Conservation (phyloP, 805 yeast species). For the Cyberlindnera amylophila region DNA sequence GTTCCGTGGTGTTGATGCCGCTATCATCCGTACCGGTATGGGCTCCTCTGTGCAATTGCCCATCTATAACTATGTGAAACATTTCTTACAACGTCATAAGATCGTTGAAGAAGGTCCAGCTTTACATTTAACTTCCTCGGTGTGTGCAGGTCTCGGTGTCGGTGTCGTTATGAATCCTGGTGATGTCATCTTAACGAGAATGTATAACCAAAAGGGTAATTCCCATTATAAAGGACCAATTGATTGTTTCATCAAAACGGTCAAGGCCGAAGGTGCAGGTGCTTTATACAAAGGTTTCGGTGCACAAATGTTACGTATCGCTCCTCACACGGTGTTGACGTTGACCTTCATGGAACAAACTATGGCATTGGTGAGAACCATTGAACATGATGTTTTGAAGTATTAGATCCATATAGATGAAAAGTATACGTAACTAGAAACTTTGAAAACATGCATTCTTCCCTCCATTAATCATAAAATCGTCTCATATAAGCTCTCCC, state of each 20-base stretch:
- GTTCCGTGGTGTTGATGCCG: conserved; percentile 92
- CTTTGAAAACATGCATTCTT: too few species aligned
- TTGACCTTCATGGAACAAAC: conserved; percentile 95
- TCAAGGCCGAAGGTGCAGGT: conserved; percentile 72
- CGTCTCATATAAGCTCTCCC: conserved; percentile 1
- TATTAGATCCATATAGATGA: not conserved
- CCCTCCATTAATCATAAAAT: conserved; percentile 3
- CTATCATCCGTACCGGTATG: conserved; percentile 88
- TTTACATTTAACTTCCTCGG: conserved; percentile 69
- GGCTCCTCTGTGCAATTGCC: conserved; percentile 97
- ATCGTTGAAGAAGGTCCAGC: conserved; percentile 59
- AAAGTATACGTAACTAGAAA: too few species aligned
- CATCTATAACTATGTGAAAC: conserved; percentile 75
- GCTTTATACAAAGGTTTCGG: conserved; percentile 94
- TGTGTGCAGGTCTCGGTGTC: conserved; percentile 86
- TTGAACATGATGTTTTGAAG: conserved; percentile 26
- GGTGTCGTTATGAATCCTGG: conserved; percentile 96
- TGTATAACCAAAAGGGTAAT: conserved; percentile 90
- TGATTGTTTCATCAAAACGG: conserved; percentile 85
- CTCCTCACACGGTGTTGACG: conserved; percentile 90
- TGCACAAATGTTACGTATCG: conserved; percentile 88
- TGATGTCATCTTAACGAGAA: conserved; percentile 91
- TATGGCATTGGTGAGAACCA: conserved; percentile 52
- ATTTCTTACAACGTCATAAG: conserved; percentile 49
- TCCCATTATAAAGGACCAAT: conserved; percentile 74